Conservation (phyloP, 2,329 filamentous ascomycete species). For the Cadophora sp. region DNA sequence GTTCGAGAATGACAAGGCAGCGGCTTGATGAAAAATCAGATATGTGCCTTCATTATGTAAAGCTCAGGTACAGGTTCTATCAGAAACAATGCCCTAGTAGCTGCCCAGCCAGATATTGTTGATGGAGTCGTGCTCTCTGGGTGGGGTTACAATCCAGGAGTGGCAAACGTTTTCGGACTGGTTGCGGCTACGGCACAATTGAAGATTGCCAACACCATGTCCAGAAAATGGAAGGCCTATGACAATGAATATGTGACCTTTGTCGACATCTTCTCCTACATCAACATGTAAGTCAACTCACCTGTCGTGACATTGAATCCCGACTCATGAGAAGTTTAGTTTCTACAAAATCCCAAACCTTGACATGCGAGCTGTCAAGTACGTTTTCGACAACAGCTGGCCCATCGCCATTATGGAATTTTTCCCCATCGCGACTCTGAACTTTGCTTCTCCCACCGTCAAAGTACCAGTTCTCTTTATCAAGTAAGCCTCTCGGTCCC, state of each 20-base stretch:
- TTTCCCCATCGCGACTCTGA: not conserved
- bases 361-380: not conserved
- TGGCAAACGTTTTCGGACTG: not conserved
- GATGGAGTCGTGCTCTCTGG: slow-evolving; percentile 67
- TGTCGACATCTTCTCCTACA: not conserved
- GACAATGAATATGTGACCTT: slow-evolving; percentile 3
- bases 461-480: slow-evolving; percentile 7
- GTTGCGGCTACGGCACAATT: slow-evolving; percentile 2
- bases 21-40: too few relatives aligned
- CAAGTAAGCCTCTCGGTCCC: not conserved
- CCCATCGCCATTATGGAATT: slow-evolving; percentile 1
- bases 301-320: not conserved
- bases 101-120: slow-evolving; percentile 56
- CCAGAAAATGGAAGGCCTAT: not conserved
- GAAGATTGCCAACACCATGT: slow-evolving; percentile 6
- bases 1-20: too few relatives aligned
- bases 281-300: not conserved
- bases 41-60: too few relatives aligned
- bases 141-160: slow-evolving; percentile 49
- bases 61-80: too few relatives aligned
- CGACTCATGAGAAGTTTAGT: not conserved
- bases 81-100: slow-evolving; percentile 61
- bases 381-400: slow-evolving; percentile 2
- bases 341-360: slow-evolving; percentile 6
- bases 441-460: not conserved